Conservation (phyloP, 2,329 filamentous ascomycete species). For the Cercospora sp. region DNA sequence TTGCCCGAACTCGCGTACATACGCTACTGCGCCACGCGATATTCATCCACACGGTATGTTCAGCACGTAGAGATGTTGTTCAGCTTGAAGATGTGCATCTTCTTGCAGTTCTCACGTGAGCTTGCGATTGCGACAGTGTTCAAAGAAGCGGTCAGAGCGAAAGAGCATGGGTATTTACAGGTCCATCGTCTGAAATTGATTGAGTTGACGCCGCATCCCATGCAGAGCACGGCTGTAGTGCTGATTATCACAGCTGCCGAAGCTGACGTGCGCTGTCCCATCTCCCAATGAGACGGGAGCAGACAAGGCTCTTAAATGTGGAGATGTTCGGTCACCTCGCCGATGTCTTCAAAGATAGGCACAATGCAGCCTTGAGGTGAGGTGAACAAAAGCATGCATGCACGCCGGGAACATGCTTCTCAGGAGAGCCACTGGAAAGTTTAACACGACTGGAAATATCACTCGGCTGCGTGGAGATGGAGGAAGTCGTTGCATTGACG, state of each 20-base stretch:
- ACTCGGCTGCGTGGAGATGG: not conserved
- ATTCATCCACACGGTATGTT: not conserved
- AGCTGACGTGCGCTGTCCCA: not conserved
- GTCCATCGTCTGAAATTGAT: not conserved
- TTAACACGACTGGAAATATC: not conserved
- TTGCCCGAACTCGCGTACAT: not conserved
- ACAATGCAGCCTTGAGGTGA: not conserved
- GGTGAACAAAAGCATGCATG: not conserved
- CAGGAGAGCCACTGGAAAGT: not conserved
- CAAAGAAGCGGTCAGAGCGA: not conserved
- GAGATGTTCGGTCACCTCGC: not conserved
- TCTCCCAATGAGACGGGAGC: not conserved
- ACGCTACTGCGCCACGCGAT: not conserved
- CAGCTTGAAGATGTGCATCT: not conserved
- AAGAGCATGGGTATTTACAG: not conserved
- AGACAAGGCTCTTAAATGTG: not conserved
- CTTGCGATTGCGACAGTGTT: not conserved
- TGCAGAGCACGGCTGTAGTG: not conserved
- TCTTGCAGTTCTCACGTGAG: not conserved
- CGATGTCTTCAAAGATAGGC: not conserved
- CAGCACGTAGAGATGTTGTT: not conserved
- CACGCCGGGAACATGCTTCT: not conserved
- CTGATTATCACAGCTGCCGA: slow-evolving; percentile 4
- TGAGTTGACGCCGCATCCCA: not conserved
- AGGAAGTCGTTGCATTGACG: not conserved